Base-by-base conservation (phyloP, 2,329 filamentous ascomycete species). In the Leptographium wingfieldii region DNA sequence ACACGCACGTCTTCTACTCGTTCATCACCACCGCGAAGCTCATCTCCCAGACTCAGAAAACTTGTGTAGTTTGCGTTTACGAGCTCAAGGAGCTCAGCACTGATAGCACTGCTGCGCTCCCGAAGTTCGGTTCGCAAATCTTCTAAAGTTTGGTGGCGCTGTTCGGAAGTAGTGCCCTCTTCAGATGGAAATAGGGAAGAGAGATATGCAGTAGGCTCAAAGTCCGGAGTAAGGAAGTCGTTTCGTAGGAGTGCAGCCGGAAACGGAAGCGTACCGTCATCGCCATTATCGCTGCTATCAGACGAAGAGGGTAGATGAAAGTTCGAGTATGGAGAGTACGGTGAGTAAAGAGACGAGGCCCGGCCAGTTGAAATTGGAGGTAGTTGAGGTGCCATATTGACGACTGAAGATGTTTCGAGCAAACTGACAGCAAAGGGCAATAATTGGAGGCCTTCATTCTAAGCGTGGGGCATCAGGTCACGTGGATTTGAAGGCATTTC, bases 51-150 rank as follows among this genome's bases (percentile, higher is more conserved):
- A 0, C 85, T 86, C 5, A 99, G 73, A 67, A 99, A 99, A 60
- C 92, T 88, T 55, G 90, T 87, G 71, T 99, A 97, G 73, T 99
- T 95, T 57, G 87, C 82, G 69, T 99, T 99, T 65, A 99, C 94
- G 9, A 99, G 82, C 73, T 96, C 92, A 22, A 99, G 79, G 3
- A 99, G 80, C 74, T 99, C 94, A 63, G 87, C 83, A 68, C 86
- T 88, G 63, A 99, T 85, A 25, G 86, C 80, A 66, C 88, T 83
- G 66, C 86, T 89, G 58, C 95, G 81, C 61, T 91, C 83, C 53
- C 92, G 86, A 19, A 99, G 79, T 68, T 99, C 95, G 5, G 86
- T 76, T 43, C 92, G 89, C 38, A 99, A 78, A 71, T 99, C 94
- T 70, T 96, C 92, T 55, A 99, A 88, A 0, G 92, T 96, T 72